Conservation (phyloP, 257 asterid species). For the Ehretia macrophylla region DNA sequence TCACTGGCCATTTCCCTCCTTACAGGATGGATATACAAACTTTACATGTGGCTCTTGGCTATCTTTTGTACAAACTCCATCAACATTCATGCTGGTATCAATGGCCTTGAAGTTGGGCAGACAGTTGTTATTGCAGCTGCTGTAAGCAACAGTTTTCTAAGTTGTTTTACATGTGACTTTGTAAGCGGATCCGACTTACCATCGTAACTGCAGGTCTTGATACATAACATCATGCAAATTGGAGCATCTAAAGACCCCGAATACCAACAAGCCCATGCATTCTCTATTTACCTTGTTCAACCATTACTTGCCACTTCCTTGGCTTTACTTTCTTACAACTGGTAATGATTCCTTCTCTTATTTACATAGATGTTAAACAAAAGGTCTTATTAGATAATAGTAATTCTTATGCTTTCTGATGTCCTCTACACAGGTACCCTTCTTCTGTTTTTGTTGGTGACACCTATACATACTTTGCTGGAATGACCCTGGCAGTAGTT, state of each 20-base stretch:
- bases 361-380: constrained; percentile 5
- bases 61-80: constrained; percentile 93
- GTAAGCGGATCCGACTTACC: not conserved
- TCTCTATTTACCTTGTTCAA: constrained; percentile 84
- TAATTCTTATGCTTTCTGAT: constrained; percentile 1
- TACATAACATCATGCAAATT: constrained; percentile 83
- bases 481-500: constrained; percentile 89
- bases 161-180: not conserved
- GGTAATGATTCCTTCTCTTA: constrained; percentile 41
- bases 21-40: constrained; percentile 85
- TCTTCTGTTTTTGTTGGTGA: constrained; percentile 88
- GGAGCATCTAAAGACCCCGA: constrained; percentile 69
- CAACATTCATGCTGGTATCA: constrained; percentile 89
- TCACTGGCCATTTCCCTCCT: not conserved
- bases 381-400: not conserved
- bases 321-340: constrained; percentile 83
- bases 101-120: constrained; percentile 99
- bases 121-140: constrained; percentile 85
- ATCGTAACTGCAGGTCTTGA: constrained; percentile 53
- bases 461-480: constrained; percentile 86
- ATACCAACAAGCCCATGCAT: constrained; percentile 87
- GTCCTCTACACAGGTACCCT: constrained; percentile 53
- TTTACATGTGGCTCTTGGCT: constrained; percentile 91
- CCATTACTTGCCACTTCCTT: constrained; percentile 92
- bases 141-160: constrained; percentile 40